These are phyloP conservation scores for Panicum miliaceum DNA, from an alignment of 176 grass and related monocot species.

Conservation along the genomic window DNA sequence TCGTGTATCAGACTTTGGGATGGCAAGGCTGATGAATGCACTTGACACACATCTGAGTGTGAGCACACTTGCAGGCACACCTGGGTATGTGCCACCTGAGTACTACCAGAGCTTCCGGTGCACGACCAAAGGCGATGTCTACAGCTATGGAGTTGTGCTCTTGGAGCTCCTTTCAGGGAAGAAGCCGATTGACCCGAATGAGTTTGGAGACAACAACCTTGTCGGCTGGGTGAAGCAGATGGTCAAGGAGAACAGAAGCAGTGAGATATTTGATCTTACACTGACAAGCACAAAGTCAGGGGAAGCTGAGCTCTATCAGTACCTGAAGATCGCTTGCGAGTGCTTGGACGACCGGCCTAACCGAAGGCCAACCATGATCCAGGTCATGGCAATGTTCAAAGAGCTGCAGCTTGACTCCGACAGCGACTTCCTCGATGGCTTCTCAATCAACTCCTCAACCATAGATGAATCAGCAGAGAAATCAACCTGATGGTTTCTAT, in stretches of 20 bases:
- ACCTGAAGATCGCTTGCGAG: slow-evolving; percentile 84
- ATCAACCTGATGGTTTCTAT: slow-evolving; percentile 42
- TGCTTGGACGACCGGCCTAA: slow-evolving; percentile 81
- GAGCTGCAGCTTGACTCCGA: slow-evolving; percentile 82
- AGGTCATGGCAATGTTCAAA: slow-evolving; percentile 99
- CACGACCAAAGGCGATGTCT: slow-evolving; percentile 93
- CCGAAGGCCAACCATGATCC: slow-evolving; percentile 90
- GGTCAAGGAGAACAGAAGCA: slow-evolving; percentile 73
- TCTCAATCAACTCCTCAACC: slow-evolving; percentile 54
- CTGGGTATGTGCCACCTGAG: slow-evolving; percentile 94
- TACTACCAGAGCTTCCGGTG: slow-evolving; percentile 98
- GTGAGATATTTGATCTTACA: slow-evolving; percentile 76
- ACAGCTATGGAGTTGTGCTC: slow-evolving; percentile 93
- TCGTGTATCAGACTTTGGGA: slow-evolving; percentile 90
- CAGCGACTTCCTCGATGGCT: slow-evolving; percentile 74
- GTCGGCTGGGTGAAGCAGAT: slow-evolving; percentile 97
- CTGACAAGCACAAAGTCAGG: slow-evolving; percentile 56
- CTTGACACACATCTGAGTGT: slow-evolving; percentile 90
- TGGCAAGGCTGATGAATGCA: slow-evolving; percentile 89
- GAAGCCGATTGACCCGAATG: slow-evolving; percentile 83
- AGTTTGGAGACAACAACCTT: slow-evolving; percentile 92
- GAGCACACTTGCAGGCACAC: slow-evolving; percentile 92
- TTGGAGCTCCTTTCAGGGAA: slow-evolving; percentile 95
- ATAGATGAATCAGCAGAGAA: slow-evolving; percentile 82
- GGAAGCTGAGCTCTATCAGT: slow-evolving; percentile 70